These are phyloP conservation scores for Candida hispaniensis DNA, from an alignment of 805 yeast genomes.

Conservation along the genomic window DNA sequence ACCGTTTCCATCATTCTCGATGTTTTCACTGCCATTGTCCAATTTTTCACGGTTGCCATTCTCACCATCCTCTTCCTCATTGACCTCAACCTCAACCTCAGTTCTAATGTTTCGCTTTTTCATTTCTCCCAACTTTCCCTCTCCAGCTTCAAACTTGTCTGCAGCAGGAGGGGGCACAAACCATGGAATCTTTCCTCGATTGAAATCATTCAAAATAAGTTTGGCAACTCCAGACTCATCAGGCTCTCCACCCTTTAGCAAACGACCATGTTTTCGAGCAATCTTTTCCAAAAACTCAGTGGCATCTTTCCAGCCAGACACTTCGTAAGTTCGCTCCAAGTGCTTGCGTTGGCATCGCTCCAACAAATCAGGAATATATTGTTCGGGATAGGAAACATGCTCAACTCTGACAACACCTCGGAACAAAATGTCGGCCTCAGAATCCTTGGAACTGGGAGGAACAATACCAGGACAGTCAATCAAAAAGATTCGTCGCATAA, in stretches of 20 bases:
- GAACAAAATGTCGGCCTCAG: constrained; percentile 83
- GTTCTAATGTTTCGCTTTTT: constrained; percentile 6
- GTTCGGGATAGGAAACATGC: constrained; percentile 91
- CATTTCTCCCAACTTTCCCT: constrained; percentile 22
- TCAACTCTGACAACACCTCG: constrained; percentile 99
- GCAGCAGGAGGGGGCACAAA: constrained; percentile 87
- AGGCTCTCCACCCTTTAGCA: constrained; percentile 95
- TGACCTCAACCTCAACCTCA: constrained; percentile 3
- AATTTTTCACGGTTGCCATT: constrained; percentile 4
- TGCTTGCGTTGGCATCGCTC: constrained; percentile 79
- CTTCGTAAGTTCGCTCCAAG: constrained; percentile 89
- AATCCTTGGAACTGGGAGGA: constrained; percentile 84
- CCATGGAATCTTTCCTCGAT: constrained; percentile 98
- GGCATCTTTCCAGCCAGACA: constrained; percentile 71
- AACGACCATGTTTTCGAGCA: constrained; percentile 87
- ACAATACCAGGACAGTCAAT: constrained; percentile 99
- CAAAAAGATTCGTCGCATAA: constrained; percentile 89
- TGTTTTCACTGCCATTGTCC: constrained; percentile 11
- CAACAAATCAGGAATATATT: constrained; percentile 79
- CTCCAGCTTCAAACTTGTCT: constrained; percentile 24
- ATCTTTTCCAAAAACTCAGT: constrained; percentile 79
- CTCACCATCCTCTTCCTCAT: constrained; percentile 10
- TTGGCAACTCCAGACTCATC: constrained; percentile 91
- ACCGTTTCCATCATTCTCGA: constrained; percentile 3
- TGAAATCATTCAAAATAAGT: constrained; percentile 83